phyloP scores from a whole-genome alignment of 2,329 filamentous ascomycete genomes.

The Verticillium longisporum region DNA sequence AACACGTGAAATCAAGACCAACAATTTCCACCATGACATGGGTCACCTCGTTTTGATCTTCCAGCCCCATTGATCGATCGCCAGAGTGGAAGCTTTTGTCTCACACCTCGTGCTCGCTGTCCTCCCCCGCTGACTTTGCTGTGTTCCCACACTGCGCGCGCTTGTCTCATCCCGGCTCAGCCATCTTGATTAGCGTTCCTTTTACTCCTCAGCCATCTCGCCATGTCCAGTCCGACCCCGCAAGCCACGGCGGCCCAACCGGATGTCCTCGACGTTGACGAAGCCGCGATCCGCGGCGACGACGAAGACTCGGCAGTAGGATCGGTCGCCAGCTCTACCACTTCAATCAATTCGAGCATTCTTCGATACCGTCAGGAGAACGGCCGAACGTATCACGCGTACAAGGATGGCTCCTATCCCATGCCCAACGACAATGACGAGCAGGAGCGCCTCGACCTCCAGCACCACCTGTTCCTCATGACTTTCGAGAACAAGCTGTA shows the following conservation, averaged over 20 bases:
- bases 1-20: no score
- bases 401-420: conserved; percentile 15
- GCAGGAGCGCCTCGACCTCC: conserved; percentile 26
- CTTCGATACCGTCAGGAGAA: conserved; percentile 18
- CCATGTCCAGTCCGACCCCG: no score
- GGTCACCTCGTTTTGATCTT: no score
- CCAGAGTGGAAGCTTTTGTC: no score
- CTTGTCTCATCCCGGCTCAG: no score
- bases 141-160: no score
- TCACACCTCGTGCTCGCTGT: no score
- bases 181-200: no score
- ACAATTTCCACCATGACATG: no score
- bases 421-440: conserved; percentile 6
- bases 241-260: background rate
- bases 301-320: background rate
- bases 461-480: conserved; percentile 26
- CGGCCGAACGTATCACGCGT: conserved; percentile 19
- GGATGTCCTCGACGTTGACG: background rate
- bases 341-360: conserved; percentile 15
- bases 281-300: background rate
- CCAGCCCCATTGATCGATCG: no score
- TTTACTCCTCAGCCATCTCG: no score
- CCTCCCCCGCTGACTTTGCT: no score
- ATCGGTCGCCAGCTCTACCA: conserved; percentile 7
- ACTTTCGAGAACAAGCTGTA: conserved; percentile 23